Evolutionary conservation across 169 alveolate genomes (phyloP).

Genomic region (Cryptosporidium tyzzeri): DNA sequence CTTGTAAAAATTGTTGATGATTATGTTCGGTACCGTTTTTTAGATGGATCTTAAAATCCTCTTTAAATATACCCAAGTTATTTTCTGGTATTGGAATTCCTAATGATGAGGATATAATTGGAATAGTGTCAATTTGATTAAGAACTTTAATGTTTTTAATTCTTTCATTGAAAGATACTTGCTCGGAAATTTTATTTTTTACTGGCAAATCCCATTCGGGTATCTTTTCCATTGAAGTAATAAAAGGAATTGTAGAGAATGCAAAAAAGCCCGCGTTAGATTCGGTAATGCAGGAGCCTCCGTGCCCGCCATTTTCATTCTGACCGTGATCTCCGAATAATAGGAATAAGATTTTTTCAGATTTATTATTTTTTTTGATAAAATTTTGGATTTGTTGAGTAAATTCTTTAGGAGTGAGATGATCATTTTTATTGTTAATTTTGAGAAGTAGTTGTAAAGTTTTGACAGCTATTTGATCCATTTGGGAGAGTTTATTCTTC

Average conservation of each 20-base stretch:
- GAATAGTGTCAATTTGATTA: constrained; percentile 51
- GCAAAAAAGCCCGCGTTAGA: constrained; percentile 50
- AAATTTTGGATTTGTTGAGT: not conserved
- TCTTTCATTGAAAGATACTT: constrained; percentile 11
- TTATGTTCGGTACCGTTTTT: not conserved
- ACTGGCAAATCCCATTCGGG: not conserved
- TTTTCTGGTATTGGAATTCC: constrained; percentile 58
- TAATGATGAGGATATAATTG: constrained; percentile 23
- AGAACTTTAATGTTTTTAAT: not conserved
- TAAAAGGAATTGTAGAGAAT: constrained; percentile 37
- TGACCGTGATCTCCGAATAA: constrained; percentile 71
- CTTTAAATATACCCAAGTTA: constrained; percentile 37
- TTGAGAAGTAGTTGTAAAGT: constrained; percentile 7
- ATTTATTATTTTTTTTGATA: not conserved
- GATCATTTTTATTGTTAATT: not conserved
- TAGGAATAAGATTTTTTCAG: constrained; percentile 37
- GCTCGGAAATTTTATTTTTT: not conserved
- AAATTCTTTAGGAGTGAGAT: constrained; percentile 4
- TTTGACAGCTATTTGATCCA: constrained; percentile 12
- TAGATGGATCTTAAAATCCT: not conserved
- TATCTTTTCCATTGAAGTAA: not conserved
- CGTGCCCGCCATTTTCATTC: constrained; percentile 57
- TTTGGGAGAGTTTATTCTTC: constrained; percentile 26
- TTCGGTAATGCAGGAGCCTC: constrained; percentile 43
- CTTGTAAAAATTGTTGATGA: not conserved